Evolutionary conservation across 768 basidiomycete species (phyloP), one percentile per base, ranked within the genome.

Genomic region (Mycena chlorophos): DNA sequence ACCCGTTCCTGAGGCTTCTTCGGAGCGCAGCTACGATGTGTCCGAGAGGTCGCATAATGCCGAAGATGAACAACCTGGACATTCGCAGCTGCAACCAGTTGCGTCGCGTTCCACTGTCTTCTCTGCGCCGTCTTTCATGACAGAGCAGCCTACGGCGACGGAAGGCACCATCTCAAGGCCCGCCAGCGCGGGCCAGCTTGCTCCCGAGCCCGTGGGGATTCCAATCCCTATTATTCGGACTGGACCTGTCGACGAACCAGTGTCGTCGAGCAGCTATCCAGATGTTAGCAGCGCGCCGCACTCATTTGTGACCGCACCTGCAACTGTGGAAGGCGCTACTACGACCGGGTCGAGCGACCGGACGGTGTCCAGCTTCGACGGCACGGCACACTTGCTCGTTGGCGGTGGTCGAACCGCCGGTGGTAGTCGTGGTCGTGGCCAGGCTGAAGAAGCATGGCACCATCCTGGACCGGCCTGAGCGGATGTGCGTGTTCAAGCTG

Each of bases 221-320:
- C 69, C 55, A 39, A 65, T 55, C 48, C 60, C 63, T 56, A 69
- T 69, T 46, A 66, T 64, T 52, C 60, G 67, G 46, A 54, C 42
- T 52, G 50, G 52, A 42, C 52, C 52, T 13, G 54, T 29, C 16
- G 27, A 55, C 31, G 45, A 56, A 63, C 43, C 56, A 50, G 57
- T 37, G 28, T 65, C 68, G 29, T 57, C 63, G 54, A 74, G 67
- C 58, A 81, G 80, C 62, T 80, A 73, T 34, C 77, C 80, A 0
- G 86, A 86, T 66, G 78, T 89, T 64, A 88, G 87, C 67, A 86
- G 86, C 0, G 87, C 88, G 13, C 77, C 82, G 2, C 77, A 78
- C 55, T 89, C 87, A 53, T 87, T 88, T 60, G 78, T 89, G 20
- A 88, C 88, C 4, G 80, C 81, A 17, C 78, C 88, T 38, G 78